Evolutionary conservation across 2,329 filamentous ascomycete species (phyloP).

Genomic region (Phaeomoniella chlamydospora): DNA sequence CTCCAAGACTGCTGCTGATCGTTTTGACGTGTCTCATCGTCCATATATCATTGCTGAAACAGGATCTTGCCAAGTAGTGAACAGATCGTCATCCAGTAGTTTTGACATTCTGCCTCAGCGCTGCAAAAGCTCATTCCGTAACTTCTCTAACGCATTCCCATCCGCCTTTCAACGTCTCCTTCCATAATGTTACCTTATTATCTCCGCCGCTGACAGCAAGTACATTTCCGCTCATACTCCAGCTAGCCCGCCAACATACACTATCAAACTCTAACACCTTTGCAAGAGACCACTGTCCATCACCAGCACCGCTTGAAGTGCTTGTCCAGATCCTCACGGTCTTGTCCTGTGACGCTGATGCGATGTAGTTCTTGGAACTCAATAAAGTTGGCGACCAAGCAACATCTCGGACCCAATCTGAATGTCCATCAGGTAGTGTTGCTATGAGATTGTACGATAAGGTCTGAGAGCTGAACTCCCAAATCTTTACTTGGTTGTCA

Average conservation of each 20-base stretch:
- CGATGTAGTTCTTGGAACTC: constrained; percentile 82
- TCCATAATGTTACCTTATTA: constrained; percentile 96
- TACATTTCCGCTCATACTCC: constrained; percentile 94
- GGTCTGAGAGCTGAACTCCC: constrained; percentile 56
- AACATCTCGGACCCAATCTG: constrained; percentile 95
- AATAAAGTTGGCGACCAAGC: constrained; percentile 93
- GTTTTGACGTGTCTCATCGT: too few relatives aligned
- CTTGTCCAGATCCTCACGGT: constrained; percentile 95
- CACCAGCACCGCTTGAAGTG: constrained; percentile 45
- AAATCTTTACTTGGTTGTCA: constrained; percentile 88
- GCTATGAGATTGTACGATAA: constrained; percentile 36
- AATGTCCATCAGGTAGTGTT: constrained; percentile 59
- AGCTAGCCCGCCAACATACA: constrained; percentile 90
- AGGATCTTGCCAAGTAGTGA: too few relatives aligned
- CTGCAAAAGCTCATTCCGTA: constrained; percentile 67
- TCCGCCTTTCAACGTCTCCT: constrained; percentile 90
- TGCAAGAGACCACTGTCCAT: constrained; percentile 52
- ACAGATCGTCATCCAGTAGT: too few relatives aligned
- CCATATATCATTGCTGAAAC: too few relatives aligned
- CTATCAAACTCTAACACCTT: constrained; percentile 80
- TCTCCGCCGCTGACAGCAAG: constrained; percentile 85
- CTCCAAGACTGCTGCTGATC: too few relatives aligned
- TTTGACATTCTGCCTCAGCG: too few relatives aligned
- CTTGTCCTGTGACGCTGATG: constrained; percentile 89
- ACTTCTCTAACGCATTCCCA: constrained; percentile 98